Conservation (phyloP, 768 basidiomycete genomes). For the Lactarius quietus region DNA sequence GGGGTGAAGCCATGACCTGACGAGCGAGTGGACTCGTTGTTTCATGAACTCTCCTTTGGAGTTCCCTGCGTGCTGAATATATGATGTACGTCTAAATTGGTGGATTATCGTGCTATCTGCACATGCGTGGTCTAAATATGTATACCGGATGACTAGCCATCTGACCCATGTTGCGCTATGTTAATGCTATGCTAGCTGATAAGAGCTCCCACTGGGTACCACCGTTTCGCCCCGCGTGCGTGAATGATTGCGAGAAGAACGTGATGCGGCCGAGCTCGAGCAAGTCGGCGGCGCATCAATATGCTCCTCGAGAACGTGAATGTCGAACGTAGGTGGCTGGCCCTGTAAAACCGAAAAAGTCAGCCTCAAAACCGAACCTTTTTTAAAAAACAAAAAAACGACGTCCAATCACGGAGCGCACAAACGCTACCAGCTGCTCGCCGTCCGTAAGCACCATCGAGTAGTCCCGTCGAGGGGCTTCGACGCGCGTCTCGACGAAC, state of each 20-base stretch:
- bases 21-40: background rate
- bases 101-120: background rate
- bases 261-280: background rate
- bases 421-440: slow-evolving; percentile 6
- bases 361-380: background rate
- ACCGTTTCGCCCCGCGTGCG: slow-evolving; percentile 1
- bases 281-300: background rate
- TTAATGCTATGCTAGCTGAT: background rate
- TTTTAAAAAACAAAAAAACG: background rate
- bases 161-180: background rate
- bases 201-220: background rate
- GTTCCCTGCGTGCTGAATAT: background rate
- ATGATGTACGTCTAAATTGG: background rate
- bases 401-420: slow-evolving; percentile 2
- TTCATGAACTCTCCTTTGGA: background rate
- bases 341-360: background rate
- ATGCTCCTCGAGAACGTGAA: slow-evolving; percentile 10
- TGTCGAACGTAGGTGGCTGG: slow-evolving; percentile 5
- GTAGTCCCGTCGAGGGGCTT: background rate
- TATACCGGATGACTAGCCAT: background rate
- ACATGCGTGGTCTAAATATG: background rate
- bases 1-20: slow-evolving; percentile 32
- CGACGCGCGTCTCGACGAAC: slow-evolving; percentile 14
- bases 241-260: background rate
- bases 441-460: slow-evolving; percentile 20